These are phyloP conservation scores for Suillus luteus DNA, from an alignment of 768 basidiomycete species.

Conservation along the genomic window DNA sequence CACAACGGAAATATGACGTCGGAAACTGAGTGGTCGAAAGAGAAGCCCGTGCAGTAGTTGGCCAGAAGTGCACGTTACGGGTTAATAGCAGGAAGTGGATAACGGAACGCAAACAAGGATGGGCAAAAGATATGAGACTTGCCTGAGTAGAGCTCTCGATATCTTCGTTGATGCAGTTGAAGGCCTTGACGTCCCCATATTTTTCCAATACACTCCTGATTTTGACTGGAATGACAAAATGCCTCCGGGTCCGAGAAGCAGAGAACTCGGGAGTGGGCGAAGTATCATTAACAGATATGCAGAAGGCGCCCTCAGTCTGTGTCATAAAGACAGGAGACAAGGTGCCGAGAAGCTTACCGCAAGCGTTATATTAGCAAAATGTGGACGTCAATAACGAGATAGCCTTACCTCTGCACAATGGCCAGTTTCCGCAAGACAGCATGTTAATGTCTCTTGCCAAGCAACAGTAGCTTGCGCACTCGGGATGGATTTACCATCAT, in stretches of 20 bases:
- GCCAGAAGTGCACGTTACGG: constrained; percentile 12
- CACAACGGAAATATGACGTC: neutral
- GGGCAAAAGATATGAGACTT: constrained; percentile 18
- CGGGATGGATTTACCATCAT: constrained; percentile 15
- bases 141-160: constrained; percentile 31
- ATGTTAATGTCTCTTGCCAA: constrained; percentile 37
- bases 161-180: constrained; percentile 28
- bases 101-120: neutral
- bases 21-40: constrained; percentile 4
- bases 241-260: constrained; percentile 21
- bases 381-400: constrained; percentile 10
- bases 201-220: constrained; percentile 32
- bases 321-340: constrained; percentile 48
- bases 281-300: constrained; percentile 42
- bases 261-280: constrained; percentile 22
- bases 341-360: constrained; percentile 52
- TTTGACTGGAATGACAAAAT: constrained; percentile 30
- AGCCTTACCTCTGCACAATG: constrained; percentile 46
- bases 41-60: constrained; percentile 8
- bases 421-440: constrained; percentile 47
- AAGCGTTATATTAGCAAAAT: constrained; percentile 14
- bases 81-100: neutral
- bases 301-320: constrained; percentile 54
- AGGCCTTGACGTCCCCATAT: constrained; percentile 34
- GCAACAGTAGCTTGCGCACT: constrained; percentile 5